A percentile compares a stretch with the other conserved stretches of the same genome.
Evolutionary conservation across 2,329 filamentous ascomycete genomes (phyloP).

Genomic region (Cyphellophora attinorum): DNA sequence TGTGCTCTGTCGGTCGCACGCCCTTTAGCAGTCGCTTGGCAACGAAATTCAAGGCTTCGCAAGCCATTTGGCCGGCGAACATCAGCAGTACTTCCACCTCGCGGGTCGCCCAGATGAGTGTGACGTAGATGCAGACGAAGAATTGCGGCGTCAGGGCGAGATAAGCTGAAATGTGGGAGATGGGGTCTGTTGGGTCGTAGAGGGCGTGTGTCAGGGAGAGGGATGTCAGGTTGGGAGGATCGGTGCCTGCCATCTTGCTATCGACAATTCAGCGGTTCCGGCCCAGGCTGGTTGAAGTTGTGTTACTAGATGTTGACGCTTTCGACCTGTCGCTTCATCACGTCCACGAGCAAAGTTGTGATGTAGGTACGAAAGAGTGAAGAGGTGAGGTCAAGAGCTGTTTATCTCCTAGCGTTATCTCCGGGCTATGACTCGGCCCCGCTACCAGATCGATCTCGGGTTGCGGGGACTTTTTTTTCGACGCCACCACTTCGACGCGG

Average conservation of each 20-base stretch:
- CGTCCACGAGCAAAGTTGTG: too few species aligned
- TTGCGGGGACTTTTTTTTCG: too few species aligned
- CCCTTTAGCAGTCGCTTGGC: slow-evolving; percentile 89
- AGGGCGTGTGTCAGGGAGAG: slow-evolving; percentile 92
- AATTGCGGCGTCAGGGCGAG: slow-evolving; percentile 89
- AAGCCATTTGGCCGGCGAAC: slow-evolving; percentile 83
- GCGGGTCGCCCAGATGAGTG: slow-evolving; percentile 81
- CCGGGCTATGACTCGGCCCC: too few species aligned
- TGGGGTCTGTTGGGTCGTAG: slow-evolving; percentile 77
- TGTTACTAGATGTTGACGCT: too few species aligned
- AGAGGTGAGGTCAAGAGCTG: too few species aligned
- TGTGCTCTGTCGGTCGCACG: slow-evolving; percentile 69
- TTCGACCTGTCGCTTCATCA: too few species aligned
- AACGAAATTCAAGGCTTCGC: slow-evolving; percentile 81
- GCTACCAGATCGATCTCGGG: too few species aligned
- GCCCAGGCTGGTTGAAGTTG: too few species aligned
- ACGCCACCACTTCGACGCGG: too few species aligned
- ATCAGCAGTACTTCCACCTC: slow-evolving; percentile 83
- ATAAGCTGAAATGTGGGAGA: slow-evolving; percentile 86
- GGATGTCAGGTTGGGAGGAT: slow-evolving; percentile 64
- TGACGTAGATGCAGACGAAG: slow-evolving; percentile 80
- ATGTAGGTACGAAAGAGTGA: too few species aligned
- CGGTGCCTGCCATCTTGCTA: slow-evolving; percentile 18
- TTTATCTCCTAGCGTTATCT: too few species aligned
- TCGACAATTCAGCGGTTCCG: too few species aligned